phyloP scores from a whole-genome alignment of 1,284 basidiomycete species.

The Neonothopanus nambi region DNA sequence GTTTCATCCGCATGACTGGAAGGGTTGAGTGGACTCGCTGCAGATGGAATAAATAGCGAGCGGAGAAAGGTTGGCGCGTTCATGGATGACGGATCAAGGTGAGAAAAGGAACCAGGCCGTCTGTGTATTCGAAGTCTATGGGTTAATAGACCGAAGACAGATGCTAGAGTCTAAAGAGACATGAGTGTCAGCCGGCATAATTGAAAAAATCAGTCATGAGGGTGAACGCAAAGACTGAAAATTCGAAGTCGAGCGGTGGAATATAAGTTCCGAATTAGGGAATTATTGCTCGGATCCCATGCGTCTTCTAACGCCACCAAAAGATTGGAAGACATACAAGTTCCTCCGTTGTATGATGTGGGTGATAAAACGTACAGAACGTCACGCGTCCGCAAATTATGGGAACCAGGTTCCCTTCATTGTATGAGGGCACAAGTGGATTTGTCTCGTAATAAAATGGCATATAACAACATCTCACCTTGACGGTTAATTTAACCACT shows the following conservation, averaged over 20 bases:
- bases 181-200: neutral
- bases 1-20: conserved; percentile 28
- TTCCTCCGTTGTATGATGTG: too few species aligned
- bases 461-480: conserved; percentile 43
- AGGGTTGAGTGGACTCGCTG: conserved; percentile 20
- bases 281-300: too few species aligned
- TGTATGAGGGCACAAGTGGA: too few species aligned
- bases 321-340: too few species aligned
- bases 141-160: conserved; percentile 57
- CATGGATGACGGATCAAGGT: conserved; percentile 17
- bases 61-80: conserved; percentile 42
- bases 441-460: too few species aligned
- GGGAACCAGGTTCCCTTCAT: too few species aligned
- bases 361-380: too few species aligned
- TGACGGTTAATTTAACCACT: conserved; percentile 53
- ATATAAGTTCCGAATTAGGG: too few species aligned
- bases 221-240: too few species aligned
- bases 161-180: conserved; percentile 49
- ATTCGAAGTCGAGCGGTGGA: neutral
- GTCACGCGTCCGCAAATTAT: too few species aligned
- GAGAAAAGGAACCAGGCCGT: conserved; percentile 16
- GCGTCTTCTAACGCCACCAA: too few species aligned
- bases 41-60: conserved; percentile 49
- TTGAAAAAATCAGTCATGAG: neutral
- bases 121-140: conserved; percentile 46